Base-by-base conservation (phyloP, 2,329 filamentous ascomycete genomes). In the Ceratocystis lukuohia region DNA sequence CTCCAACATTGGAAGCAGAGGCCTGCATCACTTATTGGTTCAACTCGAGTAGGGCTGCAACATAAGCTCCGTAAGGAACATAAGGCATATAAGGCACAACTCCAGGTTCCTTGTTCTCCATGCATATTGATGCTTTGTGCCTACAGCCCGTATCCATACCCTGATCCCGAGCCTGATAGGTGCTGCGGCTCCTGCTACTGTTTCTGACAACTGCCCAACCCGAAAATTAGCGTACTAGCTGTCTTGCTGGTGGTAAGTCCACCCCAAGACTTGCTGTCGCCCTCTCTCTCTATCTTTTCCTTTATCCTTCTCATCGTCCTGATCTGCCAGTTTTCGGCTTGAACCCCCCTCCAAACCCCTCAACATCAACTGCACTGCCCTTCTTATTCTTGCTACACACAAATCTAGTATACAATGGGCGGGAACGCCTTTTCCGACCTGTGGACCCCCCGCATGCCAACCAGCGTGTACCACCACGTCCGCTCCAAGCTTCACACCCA, bases 361-460 rank as follows among this genome's bases (percentile, higher is more conserved):
- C 22, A n/a, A 20, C n/a, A 50, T 7, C 46, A 7, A 20, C 15
- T 50, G 5, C 62, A 4, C 50, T 4, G 12, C 5, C 4, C 30
- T 44, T 28, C 8, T 46, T 10, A 8, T 15, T 46, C 61, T 12
- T 12, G 2, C 41, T 48, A 44, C 20, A 28, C 22, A 57, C 22
- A 10, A 30, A 17, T 5, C 46, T 3, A 12, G 17, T 17, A n/a
- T n/a, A 67, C 22, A 37, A 66, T 68, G 67, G 67, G 67, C n/a
- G 65, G 67, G 33, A 64, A 62, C 22, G 67, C 67, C 12, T 68
- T 68, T 28, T 20, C 30, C 5, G 17, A 79, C 0, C 78, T 89
- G 8, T 70, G 73, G 67, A 88, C 85, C 0, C 88, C 88, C 2
- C 84, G 89, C 20, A 88, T 93, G 82, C 76, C 78, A 3, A 76